Evolutionary conservation across 306 rosid genomes (phyloP).

Genomic region (Dryas drummondii): DNA sequence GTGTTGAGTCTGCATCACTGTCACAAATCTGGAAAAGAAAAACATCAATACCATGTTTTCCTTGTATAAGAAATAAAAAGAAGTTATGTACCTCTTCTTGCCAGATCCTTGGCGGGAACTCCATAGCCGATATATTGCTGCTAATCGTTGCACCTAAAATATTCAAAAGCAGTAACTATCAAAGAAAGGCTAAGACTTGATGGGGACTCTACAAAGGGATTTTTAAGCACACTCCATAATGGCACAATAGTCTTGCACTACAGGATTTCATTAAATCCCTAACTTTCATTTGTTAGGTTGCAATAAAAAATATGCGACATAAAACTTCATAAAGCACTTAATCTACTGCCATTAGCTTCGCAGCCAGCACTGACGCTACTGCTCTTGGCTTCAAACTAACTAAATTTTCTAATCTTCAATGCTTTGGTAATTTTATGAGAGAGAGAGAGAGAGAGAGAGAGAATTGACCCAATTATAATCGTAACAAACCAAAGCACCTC

Average conservation of each 20-base stretch:
- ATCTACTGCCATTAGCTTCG: background rate
- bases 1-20: slow-evolving; percentile 58
- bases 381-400: background rate
- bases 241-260: background rate
- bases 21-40: slow-evolving; percentile 65
- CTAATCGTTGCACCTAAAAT: slow-evolving; percentile 70
- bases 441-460: background rate
- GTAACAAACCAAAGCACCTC: background rate
- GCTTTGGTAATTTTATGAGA: background rate
- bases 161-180: slow-evolving; percentile 15
- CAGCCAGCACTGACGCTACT: background rate
- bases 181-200: slow-evolving; percentile 4
- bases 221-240: background rate
- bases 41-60: slow-evolving; percentile 19
- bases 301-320: background rate
- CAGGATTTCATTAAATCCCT: background rate
- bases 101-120: slow-evolving; percentile 76
- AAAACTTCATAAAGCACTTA: background rate
- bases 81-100: slow-evolving; percentile 60
- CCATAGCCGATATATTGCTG: slow-evolving; percentile 63
- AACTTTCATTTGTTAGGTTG: background rate
- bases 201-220: background rate
- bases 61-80: slow-evolving; percentile 1
- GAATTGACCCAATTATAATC: background rate
- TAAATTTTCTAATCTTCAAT: background rate